Base-by-base conservation (phyloP, 176 grass and related monocot species). In the Eleusine indica region DNA sequence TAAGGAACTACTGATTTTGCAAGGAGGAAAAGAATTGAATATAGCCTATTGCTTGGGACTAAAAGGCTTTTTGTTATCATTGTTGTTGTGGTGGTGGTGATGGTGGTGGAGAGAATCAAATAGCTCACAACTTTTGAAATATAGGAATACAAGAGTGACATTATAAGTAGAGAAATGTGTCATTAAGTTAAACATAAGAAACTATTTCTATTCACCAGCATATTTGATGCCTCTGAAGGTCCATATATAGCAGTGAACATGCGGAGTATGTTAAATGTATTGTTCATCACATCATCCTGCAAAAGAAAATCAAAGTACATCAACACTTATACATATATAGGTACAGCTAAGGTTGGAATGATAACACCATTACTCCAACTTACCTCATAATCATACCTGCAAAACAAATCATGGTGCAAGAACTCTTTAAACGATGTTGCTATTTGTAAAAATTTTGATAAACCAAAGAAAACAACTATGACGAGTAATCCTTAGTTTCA, bases 341-440 rank as follows among this genome's bases (percentile, higher is more conserved):
- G 54, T 71, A 49, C 70, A 46, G 6, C 30, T 63, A 19, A 32
- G 46, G 41, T 38, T 87, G 17, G n/a, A 79, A 56, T 41, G 22
- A 64, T 3, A 80, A 83, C 56, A 67, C 80, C 48, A 71, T 80
- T 75, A 85, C 46, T 11, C 80, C 83, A 80, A 83, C 87, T 40
- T 87, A 98, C 96, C 93, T 95, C 96, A 85, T 98, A 98, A 79
- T 98, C 96, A 61, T 93, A 98, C 87, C 96, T 98, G 91, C 93
- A 91, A 67, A 83, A 75, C 43, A 74, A 61, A 49, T 87, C 70
- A 89, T 37, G 7, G 9, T 52, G 67, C 49, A 80, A 60, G 16
- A 86, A 49, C 44, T 77, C 38, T 60, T 80, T 68, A 9, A 15
- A 17, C 28, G 19, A 66, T 80, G 46, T 15, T 39, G 32, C 37